These are phyloP conservation scores for Cubamyces lactineus DNA, from an alignment of 768 basidiomycete genomes.

Conservation along the genomic window DNA sequence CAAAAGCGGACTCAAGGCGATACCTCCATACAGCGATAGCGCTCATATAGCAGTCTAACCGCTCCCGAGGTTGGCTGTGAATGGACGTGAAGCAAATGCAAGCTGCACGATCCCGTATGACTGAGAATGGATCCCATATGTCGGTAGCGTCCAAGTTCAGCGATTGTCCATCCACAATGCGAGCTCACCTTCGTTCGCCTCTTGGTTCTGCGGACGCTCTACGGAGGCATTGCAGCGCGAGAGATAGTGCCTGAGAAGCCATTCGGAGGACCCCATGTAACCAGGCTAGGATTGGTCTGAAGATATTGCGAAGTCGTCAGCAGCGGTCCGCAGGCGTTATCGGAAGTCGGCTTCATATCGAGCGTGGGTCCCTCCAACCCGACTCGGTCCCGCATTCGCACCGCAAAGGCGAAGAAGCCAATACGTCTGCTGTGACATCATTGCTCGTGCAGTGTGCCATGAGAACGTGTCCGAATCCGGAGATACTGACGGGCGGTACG, in stretches of 20 bases:
- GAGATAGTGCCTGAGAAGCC: background rate
- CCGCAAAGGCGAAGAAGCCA: background rate
- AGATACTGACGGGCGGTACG: background rate
- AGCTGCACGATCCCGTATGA: background rate
- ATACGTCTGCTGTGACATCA: background rate
- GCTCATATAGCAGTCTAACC: background rate
- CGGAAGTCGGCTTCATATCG: slow-evolving; percentile 12
- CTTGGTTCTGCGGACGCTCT: background rate
- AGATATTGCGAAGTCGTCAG: background rate
- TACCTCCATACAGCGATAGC: background rate
- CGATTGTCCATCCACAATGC: no score
- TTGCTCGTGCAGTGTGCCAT: background rate
- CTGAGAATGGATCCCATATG: background rate
- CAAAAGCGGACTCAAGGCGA: background rate
- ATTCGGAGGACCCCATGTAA: background rate
- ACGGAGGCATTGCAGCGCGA: background rate
- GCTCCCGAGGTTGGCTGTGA: background rate
- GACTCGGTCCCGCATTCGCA: slow-evolving; percentile 2
- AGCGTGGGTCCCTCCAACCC: background rate
- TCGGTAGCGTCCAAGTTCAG: no score
- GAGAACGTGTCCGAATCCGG: background rate
- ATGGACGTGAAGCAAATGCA: background rate
- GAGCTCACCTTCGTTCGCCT: no score
- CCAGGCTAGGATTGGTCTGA: background rate
- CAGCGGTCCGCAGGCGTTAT: background rate